Evolutionary conservation across 495 filamentous ascomycete species (phyloP).

Genomic region (Podospora pseudocomata): DNA sequence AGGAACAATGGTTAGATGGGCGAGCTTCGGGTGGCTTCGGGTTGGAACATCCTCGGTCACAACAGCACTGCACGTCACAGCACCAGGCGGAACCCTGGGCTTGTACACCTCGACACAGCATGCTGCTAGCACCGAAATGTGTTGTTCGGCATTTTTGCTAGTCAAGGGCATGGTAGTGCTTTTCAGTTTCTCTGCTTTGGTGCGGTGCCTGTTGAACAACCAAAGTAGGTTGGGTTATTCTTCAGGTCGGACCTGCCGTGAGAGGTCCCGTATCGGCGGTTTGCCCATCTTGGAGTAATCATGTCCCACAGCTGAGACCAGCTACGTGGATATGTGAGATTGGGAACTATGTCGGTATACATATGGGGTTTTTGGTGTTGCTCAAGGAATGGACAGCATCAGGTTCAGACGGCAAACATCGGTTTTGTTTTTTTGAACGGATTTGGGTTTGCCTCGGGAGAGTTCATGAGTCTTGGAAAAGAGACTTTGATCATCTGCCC

Average conservation of each 20-base stretch:
- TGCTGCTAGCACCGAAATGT: background rate
- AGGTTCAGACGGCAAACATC: background rate
- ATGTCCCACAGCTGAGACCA: background rate
- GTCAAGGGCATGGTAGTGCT: background rate
- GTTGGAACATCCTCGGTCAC: background rate
- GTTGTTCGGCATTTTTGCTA: constrained; percentile 2
- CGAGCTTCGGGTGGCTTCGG: background rate
- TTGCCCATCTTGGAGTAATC: constrained; percentile 5
- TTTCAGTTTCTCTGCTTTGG: background rate
- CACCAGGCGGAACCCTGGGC: background rate
- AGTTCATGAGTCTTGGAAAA: background rate
- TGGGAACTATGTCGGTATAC: background rate
- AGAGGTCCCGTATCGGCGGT: constrained; percentile 9
- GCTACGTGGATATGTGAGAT: background rate
- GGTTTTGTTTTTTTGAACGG: background rate
- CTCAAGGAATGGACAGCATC: background rate
- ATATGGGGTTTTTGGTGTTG: background rate
- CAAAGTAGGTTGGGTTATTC: background rate
- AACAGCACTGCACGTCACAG: background rate
- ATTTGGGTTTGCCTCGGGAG: background rate
- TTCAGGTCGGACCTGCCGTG: background rate
- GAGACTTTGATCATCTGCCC: background rate
- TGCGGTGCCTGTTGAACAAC: background rate
- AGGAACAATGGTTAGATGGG: constrained; percentile 41
- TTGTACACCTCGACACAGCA: constrained; percentile 7